Percentiles rank a stretch among this genome's conserved stretches.
Conservation (phyloP, 2,329 filamentous ascomycete genomes). For the Tolypocladium endophyticum region DNA sequence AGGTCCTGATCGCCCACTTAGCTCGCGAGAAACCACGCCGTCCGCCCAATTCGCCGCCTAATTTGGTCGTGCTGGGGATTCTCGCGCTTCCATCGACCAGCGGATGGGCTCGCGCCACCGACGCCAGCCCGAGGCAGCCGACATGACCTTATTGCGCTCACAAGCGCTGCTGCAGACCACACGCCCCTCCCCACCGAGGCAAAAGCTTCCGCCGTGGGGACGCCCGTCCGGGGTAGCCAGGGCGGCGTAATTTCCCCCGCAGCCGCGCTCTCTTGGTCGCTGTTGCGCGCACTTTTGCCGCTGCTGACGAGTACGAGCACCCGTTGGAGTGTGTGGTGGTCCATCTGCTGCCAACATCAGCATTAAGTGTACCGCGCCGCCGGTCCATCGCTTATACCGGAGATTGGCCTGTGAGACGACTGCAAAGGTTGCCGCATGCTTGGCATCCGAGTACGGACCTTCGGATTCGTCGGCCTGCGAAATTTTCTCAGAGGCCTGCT, state of each 20-base stretch:
- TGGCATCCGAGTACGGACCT: too few species aligned
- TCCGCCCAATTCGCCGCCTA: neutral
- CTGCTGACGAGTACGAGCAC: neutral
- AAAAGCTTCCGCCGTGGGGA: neutral
- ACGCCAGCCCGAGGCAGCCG: neutral
- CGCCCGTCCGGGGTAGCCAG: neutral
- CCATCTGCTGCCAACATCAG: neutral
- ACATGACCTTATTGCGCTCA: neutral
- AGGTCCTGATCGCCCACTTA: neutral
- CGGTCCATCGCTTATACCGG: neutral
- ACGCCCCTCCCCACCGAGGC: neutral
- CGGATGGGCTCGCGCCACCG: neutral
- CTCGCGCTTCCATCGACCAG: neutral
- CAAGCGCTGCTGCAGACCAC: neutral
- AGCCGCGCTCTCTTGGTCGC: neutral
- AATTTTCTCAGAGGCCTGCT: neutral
- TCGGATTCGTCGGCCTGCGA: neutral
- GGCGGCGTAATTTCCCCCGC: neutral
- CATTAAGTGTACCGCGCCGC: neutral
- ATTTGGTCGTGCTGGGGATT: neutral
- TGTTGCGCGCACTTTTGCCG: neutral
- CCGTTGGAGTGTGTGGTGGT: too few species aligned
- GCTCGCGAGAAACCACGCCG: neutral
- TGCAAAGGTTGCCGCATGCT: neutral
- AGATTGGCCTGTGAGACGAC: neutral